A percentile compares a stretch with the other conserved stretches of the same genome.
These are phyloP conservation scores for Sarcodon sp. DNA, from an alignment of 768 basidiomycete genomes.

Conservation along the genomic window DNA sequence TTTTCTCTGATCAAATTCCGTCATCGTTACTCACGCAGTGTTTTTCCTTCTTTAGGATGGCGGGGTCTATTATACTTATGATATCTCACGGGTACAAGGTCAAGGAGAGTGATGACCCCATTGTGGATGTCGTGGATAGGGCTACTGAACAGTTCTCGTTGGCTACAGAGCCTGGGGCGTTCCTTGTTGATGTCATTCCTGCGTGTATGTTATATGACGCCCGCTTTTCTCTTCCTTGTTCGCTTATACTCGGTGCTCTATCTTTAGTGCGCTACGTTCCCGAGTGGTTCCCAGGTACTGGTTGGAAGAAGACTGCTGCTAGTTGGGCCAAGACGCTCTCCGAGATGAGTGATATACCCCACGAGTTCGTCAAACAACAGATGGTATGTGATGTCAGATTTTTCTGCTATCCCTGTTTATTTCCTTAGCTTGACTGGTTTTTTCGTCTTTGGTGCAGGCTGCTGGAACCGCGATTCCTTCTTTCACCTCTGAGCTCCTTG, in stretches of 20 bases:
- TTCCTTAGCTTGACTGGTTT: not conserved
- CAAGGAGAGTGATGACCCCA: constrained; percentile 19
- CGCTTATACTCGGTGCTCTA: not conserved
- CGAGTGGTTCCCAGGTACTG: constrained; percentile 26
- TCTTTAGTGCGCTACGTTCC: constrained; percentile 22
- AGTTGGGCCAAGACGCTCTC: constrained; percentile 9
- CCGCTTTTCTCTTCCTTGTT: not conserved
- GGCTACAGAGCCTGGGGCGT: constrained; percentile 15
- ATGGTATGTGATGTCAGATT: constrained; percentile 15
- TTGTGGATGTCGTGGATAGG: constrained; percentile 20
- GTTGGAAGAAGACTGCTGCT: constrained; percentile 15
- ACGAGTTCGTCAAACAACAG: constrained; percentile 15
- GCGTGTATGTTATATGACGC: constrained; percentile 7
- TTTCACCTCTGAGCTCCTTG: constrained; percentile 44
- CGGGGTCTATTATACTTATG: constrained; percentile 16
- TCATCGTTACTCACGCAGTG: not conserved
- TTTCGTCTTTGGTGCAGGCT: constrained; percentile 22
- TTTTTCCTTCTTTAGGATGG: constrained; percentile 8
- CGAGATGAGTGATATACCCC: constrained; percentile 18
- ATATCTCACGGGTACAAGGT: constrained; percentile 17
- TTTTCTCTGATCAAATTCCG: not conserved
- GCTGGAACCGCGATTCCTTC: constrained; percentile 45
- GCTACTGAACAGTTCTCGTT: constrained; percentile 13
- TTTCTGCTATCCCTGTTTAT: too few relatives aligned
- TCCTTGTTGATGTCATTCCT: constrained; percentile 18